These are phyloP conservation scores for Casuarina glauca DNA, from an alignment of 306 rosid species.

Conservation along the genomic window DNA sequence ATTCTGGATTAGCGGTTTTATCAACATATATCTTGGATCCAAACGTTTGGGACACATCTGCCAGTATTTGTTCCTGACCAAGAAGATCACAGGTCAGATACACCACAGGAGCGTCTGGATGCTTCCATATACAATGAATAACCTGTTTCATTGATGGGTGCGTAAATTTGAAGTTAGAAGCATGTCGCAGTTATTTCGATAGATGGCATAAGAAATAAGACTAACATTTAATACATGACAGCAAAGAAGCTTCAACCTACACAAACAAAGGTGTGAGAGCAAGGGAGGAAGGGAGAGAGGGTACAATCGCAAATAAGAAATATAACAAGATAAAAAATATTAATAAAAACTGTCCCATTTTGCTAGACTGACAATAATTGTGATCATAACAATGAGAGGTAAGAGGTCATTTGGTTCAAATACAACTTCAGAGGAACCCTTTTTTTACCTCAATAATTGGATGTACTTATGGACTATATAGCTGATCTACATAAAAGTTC, in stretches of 20 bases:
- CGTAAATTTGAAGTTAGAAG: slow-evolving; percentile 21
- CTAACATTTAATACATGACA: not conserved
- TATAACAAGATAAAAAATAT: not conserved
- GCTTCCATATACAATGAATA: slow-evolving; percentile 80
- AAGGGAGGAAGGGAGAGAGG: not conserved
- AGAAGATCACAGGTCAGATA: slow-evolving; percentile 68
- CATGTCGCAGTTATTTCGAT: slow-evolving; percentile 12
- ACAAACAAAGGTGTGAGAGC: too few relatives aligned
- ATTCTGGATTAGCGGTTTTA: slow-evolving; percentile 45
- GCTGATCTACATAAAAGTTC: not conserved
- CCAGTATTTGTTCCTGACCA: slow-evolving; percentile 75
- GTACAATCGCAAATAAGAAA: not conserved
- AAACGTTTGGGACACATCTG: slow-evolving; percentile 63
- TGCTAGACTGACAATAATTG: not conserved
- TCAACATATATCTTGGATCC: slow-evolving; percentile 73
- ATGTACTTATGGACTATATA: not conserved
- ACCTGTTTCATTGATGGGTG: slow-evolving; percentile 45
- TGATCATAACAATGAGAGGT: not conserved
- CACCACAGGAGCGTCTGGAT: slow-evolving; percentile 61
- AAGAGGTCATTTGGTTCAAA: not conserved
- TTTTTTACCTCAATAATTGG: not conserved
- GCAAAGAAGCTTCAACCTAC: not conserved
- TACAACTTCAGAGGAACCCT: not conserved
- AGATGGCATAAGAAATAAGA: slow-evolving; percentile 13
- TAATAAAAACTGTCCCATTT: not conserved